These are phyloP conservation scores for Pilobolus umbonatus DNA, from an alignment of 192 early-diverging fungal species.

Conservation along the genomic window DNA sequence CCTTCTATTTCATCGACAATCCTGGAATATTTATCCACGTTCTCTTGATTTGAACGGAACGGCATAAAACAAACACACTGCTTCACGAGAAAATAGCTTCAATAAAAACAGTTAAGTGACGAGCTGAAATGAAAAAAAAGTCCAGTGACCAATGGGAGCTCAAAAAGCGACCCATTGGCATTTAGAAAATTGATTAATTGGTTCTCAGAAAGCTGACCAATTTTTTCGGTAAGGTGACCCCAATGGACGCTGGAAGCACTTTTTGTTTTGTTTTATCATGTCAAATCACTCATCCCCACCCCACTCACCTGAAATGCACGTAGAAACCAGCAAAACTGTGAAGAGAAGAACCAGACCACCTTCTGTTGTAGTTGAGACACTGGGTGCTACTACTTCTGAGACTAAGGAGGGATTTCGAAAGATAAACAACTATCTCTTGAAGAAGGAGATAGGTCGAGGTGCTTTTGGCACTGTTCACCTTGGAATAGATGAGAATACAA, in stretches of 20 bases:
- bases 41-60: slow-evolving; percentile 9
- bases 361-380: slow-evolving; percentile 34
- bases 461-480: slow-evolving; percentile 87
- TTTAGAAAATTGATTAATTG: no score
- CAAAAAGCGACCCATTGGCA: no score
- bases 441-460: slow-evolving; percentile 76
- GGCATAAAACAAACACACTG: slow-evolving; percentile 2
- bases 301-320: neutral
- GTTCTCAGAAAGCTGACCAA: no score
- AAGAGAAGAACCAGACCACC: slow-evolving; percentile 23
- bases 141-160: no score
- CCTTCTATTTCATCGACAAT: slow-evolving; percentile 13
- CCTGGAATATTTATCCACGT: slow-evolving; percentile 14
- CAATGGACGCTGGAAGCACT: no score
- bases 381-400: slow-evolving; percentile 65
- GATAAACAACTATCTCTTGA: slow-evolving; percentile 81
- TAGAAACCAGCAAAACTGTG: neutral
- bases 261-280: neutral
- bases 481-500: slow-evolving; percentile 52
- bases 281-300: slow-evolving; percentile 1
- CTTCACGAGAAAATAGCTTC: neutral
- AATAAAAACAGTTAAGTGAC: neutral
- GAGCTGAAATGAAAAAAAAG: neutral
- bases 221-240: no score
- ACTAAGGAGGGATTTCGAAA: slow-evolving; percentile 63